These are phyloP conservation scores for Taiwanofungus camphoratus DNA, from an alignment of 1,284 basidiomycete genomes.

Conservation along the genomic window DNA sequence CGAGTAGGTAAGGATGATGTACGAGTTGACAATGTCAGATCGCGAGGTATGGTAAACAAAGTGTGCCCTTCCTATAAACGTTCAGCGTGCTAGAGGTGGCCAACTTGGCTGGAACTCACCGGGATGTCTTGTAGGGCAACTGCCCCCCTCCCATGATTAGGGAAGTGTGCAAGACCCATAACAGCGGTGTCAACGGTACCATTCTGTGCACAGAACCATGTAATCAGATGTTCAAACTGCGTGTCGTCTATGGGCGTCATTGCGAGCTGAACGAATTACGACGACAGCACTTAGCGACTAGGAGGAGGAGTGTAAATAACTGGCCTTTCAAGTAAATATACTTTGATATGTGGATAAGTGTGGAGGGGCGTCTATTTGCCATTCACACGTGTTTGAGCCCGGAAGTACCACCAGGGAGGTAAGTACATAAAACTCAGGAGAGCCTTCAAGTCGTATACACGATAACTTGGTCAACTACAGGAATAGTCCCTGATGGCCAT, in stretches of 20 bases:
- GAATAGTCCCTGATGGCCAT: constrained; percentile 15
- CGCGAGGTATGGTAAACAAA: constrained; percentile 81
- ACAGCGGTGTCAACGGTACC: constrained; percentile 6
- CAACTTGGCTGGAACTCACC: constrained; percentile 32
- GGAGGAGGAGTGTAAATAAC: too few relatives aligned
- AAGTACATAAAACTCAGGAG: too few relatives aligned
- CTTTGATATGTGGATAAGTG: too few relatives aligned
- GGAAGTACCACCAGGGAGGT: background rate
- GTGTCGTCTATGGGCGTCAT: background rate
- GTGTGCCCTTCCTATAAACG: constrained; percentile 56
- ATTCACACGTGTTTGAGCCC: background rate
- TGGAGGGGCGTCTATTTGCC: background rate
- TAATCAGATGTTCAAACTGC: background rate
- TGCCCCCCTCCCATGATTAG: constrained; percentile 63
- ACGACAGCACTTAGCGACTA: too few relatives aligned
- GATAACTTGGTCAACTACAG: too few relatives aligned
- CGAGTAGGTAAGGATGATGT: constrained; percentile 63
- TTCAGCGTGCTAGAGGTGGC: background rate
- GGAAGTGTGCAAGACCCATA: constrained; percentile 42
- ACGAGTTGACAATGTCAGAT: constrained; percentile 72
- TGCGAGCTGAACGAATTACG: too few relatives aligned
- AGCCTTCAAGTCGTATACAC: too few relatives aligned
- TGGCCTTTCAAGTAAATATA: too few relatives aligned
- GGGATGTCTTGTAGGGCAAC: constrained; percentile 68
- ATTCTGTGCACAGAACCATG: constrained; percentile 6